Conservation (phyloP, 768 basidiomycete genomes). For the Nevesoporus exiguus region DNA sequence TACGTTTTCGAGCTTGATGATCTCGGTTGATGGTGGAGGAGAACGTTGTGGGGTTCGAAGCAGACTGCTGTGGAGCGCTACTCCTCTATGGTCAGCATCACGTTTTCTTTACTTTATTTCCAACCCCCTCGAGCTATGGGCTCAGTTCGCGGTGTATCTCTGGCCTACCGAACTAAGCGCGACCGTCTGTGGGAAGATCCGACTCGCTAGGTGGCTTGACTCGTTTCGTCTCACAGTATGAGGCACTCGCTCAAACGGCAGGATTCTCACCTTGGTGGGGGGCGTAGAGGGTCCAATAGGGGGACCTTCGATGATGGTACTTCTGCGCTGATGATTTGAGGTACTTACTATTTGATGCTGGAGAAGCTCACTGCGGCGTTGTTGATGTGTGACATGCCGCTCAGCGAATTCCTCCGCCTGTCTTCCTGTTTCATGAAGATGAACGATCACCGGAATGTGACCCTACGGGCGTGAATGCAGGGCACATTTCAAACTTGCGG, state of each 20-base stretch:
- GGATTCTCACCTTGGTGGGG: slow-evolving; percentile 8
- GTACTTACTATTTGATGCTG: background rate
- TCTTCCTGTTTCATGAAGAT: slow-evolving; percentile 22
- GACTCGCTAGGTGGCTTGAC: background rate
- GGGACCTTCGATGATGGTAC: slow-evolving; percentile 3
- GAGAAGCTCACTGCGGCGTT: slow-evolving; percentile 2
- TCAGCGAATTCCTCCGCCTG: slow-evolving; percentile 13
- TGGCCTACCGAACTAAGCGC: background rate
- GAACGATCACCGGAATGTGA: slow-evolving; percentile 9
- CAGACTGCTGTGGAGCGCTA: slow-evolving; percentile 11
- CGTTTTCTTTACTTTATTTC: background rate
- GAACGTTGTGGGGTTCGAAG: slow-evolving; percentile 28
- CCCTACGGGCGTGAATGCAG: slow-evolving; percentile 1
- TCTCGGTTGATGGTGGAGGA: slow-evolving; percentile 17
- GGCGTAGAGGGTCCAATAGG: background rate
- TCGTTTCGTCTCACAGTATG: background rate
- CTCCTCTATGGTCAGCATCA: background rate
- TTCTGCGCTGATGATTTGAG: slow-evolving; percentile 4
- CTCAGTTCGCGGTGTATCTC: slow-evolving; percentile 1
- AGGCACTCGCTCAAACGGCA: background rate
- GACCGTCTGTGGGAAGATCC: slow-evolving; percentile 3
- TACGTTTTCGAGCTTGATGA: slow-evolving; percentile 12
- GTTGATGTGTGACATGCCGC: slow-evolving; percentile 11
- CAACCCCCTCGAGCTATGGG: slow-evolving; percentile 2
- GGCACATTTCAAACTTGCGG: slow-evolving; percentile 11